Evolutionary conservation across 2,329 filamentous ascomycete genomes (phyloP), one percentile per base, ranked within the genome.

Genomic region (Cladophialophora exuberans): DNA sequence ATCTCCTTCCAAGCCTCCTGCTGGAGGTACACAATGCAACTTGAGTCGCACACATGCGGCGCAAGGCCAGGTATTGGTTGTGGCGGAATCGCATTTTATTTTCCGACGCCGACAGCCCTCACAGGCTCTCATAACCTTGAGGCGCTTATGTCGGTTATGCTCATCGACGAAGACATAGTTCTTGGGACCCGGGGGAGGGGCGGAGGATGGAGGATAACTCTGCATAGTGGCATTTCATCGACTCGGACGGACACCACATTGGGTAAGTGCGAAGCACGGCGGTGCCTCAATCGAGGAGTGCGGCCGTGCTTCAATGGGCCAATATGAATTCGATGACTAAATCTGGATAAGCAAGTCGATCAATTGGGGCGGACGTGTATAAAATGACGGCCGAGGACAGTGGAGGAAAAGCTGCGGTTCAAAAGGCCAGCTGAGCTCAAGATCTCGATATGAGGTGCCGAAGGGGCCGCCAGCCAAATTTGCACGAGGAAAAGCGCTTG

Each of bases 121-220:
- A 72, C 93, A 97, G 53, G 93, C 94, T 78, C 94, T 87, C 91
- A 96, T 97, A 48, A 97, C 93, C 81, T 97, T 97, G 61, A 97
- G 78, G 66, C 93, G 85, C 76, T 97, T 97, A 75, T 97, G 94
- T 62, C 94, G 88, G 77, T 97, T 97, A 74, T 97, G 94, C 73
- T 97, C 93, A 73, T 97, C 93, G 54, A 97, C 94, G 70, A 97
- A 97, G 66, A 97, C 94, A 88, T 97, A 97, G 72, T 97, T 92
- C 54, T 63, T 65, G 15, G 57, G 62, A 25, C 57, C 62, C 31
- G 53, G 41, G 17, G 58, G 43, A 52, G 60, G 56, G 35, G 26
- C 56, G 38, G 56, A 54, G 39, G 60, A 54, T 23, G 50, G 28
- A 33, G 58, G 49, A 59, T 60, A 63, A 33, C 52, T 58, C 47